phyloP scores from a whole-genome alignment of 2,329 filamentous ascomycete species.

The Colletotrichum shisoi region DNA sequence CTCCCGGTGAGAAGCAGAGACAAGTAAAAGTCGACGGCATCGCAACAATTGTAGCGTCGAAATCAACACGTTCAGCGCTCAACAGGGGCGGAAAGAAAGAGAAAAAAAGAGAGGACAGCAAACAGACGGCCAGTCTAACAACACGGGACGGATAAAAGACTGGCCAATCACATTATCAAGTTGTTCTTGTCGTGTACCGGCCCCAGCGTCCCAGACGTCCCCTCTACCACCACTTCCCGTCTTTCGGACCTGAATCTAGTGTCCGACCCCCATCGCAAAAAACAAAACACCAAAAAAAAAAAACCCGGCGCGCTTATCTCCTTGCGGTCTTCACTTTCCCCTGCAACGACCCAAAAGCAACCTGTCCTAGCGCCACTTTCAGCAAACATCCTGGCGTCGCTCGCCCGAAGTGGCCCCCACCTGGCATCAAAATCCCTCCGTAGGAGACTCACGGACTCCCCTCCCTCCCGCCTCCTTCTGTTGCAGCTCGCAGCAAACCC shows the following conservation, averaged over 20 bases:
- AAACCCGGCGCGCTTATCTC: constrained; percentile 25
- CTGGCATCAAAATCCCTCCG: constrained; percentile 29
- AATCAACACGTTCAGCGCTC: constrained; percentile 12
- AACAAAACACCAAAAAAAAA: background rate
- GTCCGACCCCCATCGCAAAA: constrained; percentile 14
- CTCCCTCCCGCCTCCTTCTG: constrained; percentile 21
- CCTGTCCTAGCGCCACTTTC: constrained; percentile 19
- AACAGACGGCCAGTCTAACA: background rate
- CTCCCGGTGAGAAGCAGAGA: constrained; percentile 11
- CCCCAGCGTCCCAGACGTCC: constrained; percentile 1
- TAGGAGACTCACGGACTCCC: constrained; percentile 29
- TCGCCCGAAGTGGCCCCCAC: constrained; percentile 34
- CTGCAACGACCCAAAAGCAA: constrained; percentile 22
- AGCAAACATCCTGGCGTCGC: constrained; percentile 35
- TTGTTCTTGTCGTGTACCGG: background rate
- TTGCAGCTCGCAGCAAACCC: constrained; percentile 37
- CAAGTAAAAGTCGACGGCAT: constrained; percentile 14
- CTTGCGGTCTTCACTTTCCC: constrained; percentile 15
- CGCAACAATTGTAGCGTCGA: background rate
- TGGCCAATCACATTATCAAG: constrained; percentile 32
- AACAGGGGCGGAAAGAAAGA: constrained; percentile 4
- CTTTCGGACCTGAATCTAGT: constrained; percentile 7
- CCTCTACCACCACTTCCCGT: constrained; percentile 13
- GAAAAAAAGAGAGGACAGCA: background rate
- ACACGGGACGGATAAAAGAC: constrained; percentile 33